Percentiles rank a stretch among this genome's conserved stretches.
These are phyloP conservation scores for Fusarium redolens DNA, from an alignment of 2,329 filamentous ascomycete genomes.

Conservation along the genomic window DNA sequence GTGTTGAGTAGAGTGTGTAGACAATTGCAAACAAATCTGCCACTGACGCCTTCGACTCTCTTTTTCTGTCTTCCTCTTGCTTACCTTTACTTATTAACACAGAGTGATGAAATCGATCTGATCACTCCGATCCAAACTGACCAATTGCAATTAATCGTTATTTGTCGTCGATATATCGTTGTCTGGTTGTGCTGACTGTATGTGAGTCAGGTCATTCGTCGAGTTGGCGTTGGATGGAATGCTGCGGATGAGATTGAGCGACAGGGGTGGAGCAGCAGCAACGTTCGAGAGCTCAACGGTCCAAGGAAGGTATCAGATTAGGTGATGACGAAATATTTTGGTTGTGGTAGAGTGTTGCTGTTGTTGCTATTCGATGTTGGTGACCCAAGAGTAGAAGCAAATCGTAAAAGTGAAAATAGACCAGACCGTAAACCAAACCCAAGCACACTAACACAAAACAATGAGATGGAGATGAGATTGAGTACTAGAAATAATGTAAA, in stretches of 20 bases:
- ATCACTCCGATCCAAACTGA: background rate
- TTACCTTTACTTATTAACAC: constrained; percentile 20
- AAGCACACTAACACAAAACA: constrained; percentile 21
- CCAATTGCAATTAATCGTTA: constrained; percentile 4
- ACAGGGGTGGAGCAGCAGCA: constrained; percentile 12
- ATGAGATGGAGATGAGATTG: constrained; percentile 7
- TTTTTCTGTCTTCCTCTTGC: constrained; percentile 18
- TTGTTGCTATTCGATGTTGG: constrained; percentile 11
- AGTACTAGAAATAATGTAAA: background rate
- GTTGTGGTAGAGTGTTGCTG: background rate
- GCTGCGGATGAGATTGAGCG: constrained; percentile 16
- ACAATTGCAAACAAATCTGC: constrained; percentile 27
- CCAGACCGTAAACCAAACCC: constrained; percentile 21
- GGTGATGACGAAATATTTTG: constrained; percentile 11
- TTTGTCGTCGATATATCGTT: constrained; percentile 26
- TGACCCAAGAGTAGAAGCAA: constrained; percentile 16
- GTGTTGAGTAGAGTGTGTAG: constrained; percentile 6
- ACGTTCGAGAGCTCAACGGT: constrained; percentile 10
- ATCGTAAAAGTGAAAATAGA: constrained; percentile 3
- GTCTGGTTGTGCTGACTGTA: constrained; percentile 19
- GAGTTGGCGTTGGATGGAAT: constrained; percentile 28
- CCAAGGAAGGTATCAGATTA: constrained; percentile 15
- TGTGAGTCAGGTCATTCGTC: constrained; percentile 27
- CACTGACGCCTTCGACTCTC: constrained; percentile 3
- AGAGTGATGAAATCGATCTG: background rate